Evolutionary conservation across 2,329 filamentous ascomycete species (phyloP).

Genomic region (Cercospora zeae-maydis): DNA sequence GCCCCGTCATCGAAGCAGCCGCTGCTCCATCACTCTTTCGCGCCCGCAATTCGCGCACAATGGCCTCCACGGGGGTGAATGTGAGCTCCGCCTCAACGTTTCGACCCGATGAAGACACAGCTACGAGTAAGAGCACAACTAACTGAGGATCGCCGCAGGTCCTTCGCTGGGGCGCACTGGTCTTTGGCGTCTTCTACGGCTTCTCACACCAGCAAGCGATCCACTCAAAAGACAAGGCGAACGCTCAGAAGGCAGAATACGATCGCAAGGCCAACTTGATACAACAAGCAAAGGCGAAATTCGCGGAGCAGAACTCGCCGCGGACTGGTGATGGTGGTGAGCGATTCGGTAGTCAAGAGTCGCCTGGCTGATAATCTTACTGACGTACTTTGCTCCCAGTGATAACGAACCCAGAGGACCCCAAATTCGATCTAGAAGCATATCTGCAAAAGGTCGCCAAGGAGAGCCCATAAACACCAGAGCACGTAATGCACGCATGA

Average conservation of each 20-base stretch:
- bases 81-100: slow-evolving; percentile 39
- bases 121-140: background rate
- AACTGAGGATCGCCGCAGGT: slow-evolving; percentile 57
- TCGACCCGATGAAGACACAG: background rate
- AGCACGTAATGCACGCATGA: background rate
- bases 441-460: slow-evolving; percentile 63
- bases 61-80: slow-evolving; percentile 52
- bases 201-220: slow-evolving; percentile 88
- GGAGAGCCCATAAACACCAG: slow-evolving; percentile 38
- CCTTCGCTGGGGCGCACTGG: slow-evolving; percentile 92
- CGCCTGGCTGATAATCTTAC: background rate
- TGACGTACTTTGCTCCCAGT: slow-evolving; percentile 46
- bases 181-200: slow-evolving; percentile 89
- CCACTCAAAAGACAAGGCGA: slow-evolving; percentile 64
- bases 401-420: slow-evolving; percentile 72
- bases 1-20: background rate
- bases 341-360: background rate
- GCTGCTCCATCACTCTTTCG: background rate
- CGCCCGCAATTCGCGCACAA: slow-evolving; percentile 22
- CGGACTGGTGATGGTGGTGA: slow-evolving; percentile 39
- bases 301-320: slow-evolving; percentile 68
- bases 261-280: slow-evolving; percentile 89
- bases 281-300: slow-evolving; percentile 87
- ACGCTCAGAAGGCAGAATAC: slow-evolving; percentile 75
- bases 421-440: slow-evolving; percentile 91